Evolutionary conservation across 345 rosid species (phyloP), one percentile per base, ranked within the genome.

Genomic region (Turnera subulata): DNA sequence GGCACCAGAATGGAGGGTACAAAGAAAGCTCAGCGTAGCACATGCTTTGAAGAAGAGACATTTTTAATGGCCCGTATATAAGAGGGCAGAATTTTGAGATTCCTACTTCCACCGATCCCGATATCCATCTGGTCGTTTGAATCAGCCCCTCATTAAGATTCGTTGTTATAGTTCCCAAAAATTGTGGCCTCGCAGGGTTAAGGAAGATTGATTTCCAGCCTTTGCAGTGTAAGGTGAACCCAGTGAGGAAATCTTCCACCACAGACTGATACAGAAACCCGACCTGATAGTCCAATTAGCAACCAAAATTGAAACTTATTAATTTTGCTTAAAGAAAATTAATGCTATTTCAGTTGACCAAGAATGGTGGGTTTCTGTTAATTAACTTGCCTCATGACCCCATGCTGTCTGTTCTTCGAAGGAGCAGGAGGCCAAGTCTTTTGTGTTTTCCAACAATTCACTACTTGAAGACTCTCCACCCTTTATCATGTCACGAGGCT

Each of bases 351-450:
- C n/a, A n/a, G n/a, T n/a, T n/a, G n/a, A n/a, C n/a, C n/a, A n/a
- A n/a, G n/a, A n/a, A n/a, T n/a, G n/a, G n/a, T n/a, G n/a, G n/a
- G n/a, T n/a, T n/a, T n/a, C n/a, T n/a, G n/a, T n/a, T n/a, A n/a
- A n/a, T n/a, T n/a, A n/a, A n/a, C n/a, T 23, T 67, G 50, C 85
- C 76, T 75, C 23, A 50, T 58, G 20, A 17, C 82, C 82, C 85
- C 85, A 78, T 62, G 26, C 12, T 21, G 80, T 68, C 44, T 63
- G 58, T 14, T 24, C 24, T 56, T 75, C 77, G 3, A 70, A 75
- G 7, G 47, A 29, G 22, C 80, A 73, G 4, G 80, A 62, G 42
- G 77, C 77, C 38, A 81, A 35, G 11, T 23, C 0, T 14, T 63
- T 53, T 17, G 67, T 29, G 39, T 70, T 63, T 58, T 53, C 56